Percentiles rank a stretch among this genome's conserved stretches.
Conservation (phyloP, 139 green algal species). For the Eudorina sp. region DNA sequence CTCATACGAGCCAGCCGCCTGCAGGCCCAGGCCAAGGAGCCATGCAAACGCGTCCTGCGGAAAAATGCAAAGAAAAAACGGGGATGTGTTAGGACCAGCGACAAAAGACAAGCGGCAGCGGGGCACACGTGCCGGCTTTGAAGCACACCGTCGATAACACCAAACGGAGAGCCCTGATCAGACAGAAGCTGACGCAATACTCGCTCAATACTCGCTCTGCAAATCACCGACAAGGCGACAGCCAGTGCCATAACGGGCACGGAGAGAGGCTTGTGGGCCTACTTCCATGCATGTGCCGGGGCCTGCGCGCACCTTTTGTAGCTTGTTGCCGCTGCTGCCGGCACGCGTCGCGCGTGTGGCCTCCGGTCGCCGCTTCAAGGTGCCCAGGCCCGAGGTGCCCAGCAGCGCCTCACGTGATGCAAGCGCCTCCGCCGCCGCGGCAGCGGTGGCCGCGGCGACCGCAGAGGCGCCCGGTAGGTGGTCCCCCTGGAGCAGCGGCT, state of each 20-base stretch:
- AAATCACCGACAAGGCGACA: too few species aligned
- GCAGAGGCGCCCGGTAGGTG: constrained; percentile 20
- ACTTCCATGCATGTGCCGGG: too few species aligned
- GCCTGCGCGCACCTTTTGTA: constrained; percentile 14
- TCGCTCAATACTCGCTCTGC: too few species aligned
- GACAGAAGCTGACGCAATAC: too few species aligned
- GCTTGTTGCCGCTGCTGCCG: constrained; percentile 21
- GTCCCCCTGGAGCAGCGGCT: constrained; percentile 37
- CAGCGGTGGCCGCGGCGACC: neutral
- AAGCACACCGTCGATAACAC: too few species aligned
- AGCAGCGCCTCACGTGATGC: neutral
- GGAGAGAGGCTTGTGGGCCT: too few species aligned
- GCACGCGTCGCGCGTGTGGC: neutral
- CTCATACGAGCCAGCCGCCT: constrained; percentile 67
- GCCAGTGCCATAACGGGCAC: too few species aligned
- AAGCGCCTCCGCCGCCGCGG: neutral
- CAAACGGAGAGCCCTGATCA: too few species aligned
- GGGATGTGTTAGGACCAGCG: too few species aligned
- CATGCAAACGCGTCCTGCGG: constrained; percentile 60
- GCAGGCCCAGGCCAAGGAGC: constrained; percentile 56
- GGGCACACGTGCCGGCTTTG: too few species aligned
- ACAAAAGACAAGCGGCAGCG: too few species aligned
- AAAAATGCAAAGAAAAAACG: neutral
- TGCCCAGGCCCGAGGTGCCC: neutral
- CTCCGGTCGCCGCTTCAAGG: neutral